Evolutionary conservation across 75 land plant genomes (phyloP).

Genomic region (Picea sitchensis): DNA sequence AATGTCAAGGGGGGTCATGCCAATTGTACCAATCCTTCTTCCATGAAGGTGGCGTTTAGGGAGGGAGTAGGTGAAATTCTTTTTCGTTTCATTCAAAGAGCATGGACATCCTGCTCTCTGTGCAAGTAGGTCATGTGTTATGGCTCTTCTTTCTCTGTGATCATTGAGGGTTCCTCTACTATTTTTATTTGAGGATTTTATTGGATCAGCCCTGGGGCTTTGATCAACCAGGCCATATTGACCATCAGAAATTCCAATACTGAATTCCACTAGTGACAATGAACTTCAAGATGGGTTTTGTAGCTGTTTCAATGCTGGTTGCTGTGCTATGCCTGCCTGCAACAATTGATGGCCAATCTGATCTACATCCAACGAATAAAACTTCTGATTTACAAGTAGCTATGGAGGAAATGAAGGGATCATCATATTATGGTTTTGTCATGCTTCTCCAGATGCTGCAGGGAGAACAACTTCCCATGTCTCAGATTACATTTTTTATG

Average conservation of each 20-base stretch:
- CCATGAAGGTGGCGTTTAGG: neutral
- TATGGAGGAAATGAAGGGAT: neutral
- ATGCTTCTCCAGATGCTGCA: neutral
- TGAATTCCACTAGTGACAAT: neutral
- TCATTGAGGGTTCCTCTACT: too few species aligned
- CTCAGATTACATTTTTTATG: neutral
- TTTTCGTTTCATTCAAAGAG: neutral
- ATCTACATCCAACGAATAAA: neutral
- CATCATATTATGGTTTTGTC: neutral
- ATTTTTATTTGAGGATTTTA: too few species aligned
- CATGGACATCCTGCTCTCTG: neutral
- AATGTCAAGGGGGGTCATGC: neutral
- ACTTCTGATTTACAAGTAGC: neutral
- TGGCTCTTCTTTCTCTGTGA: neutral
- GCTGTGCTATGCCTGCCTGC: neutral
- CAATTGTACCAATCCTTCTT: neutral
- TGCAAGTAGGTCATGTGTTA: neutral
- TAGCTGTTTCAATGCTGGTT: neutral
- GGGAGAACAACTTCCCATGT: neutral
- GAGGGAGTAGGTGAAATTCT: neutral
- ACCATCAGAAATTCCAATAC: neutral
- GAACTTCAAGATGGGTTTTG: neutral
- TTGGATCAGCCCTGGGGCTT: too few species aligned
- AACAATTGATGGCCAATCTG: neutral
- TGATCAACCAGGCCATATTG: too few species aligned